phyloP scores from a whole-genome alignment of 129 eudicot species.

The Calendula officinalis region DNA sequence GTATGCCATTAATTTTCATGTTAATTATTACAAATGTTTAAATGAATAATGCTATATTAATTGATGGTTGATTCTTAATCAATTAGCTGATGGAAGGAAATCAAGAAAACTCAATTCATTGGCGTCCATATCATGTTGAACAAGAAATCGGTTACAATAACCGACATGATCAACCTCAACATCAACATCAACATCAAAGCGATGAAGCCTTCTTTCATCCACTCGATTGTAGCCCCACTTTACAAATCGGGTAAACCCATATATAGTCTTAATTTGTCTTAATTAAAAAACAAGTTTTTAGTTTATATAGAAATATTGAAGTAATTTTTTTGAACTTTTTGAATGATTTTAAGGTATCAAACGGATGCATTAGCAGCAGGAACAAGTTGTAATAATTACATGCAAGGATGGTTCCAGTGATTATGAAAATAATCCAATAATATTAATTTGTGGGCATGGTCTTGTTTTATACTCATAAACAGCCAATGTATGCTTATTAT shows the following conservation, averaged over 20 bases:
- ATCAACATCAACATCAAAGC: slow-evolving; percentile 54
- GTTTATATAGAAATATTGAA: not conserved
- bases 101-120: slow-evolving; percentile 53
- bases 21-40: not conserved
- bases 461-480: slow-evolving; percentile 31
- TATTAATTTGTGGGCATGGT: slow-evolving; percentile 2
- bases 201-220: slow-evolving; percentile 80
- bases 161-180: slow-evolving; percentile 27
- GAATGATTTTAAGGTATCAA: slow-evolving; percentile 49
- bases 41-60: not conserved
- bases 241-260: slow-evolving; percentile 75
- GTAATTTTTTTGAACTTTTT: not conserved
- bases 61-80: slow-evolving; percentile 27
- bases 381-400: slow-evolving; percentile 64
- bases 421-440: not conserved
- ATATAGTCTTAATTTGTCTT: too few relatives aligned
- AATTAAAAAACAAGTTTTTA: not conserved
- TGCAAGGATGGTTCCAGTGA: slow-evolving; percentile 70
- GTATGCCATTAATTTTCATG: slow-evolving; percentile 30
- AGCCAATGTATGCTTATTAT: slow-evolving; percentile 19
- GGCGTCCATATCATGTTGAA: slow-evolving; percentile 62
- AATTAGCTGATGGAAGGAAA: slow-evolving; percentile 72
- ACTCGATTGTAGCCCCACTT: slow-evolving; percentile 80
- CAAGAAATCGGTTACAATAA: slow-evolving; percentile 68
- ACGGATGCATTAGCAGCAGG: slow-evolving; percentile 59